Conservation (phyloP, 2,329 filamentous ascomycete species). For the Aaosphaeria pasadenensis region DNA sequence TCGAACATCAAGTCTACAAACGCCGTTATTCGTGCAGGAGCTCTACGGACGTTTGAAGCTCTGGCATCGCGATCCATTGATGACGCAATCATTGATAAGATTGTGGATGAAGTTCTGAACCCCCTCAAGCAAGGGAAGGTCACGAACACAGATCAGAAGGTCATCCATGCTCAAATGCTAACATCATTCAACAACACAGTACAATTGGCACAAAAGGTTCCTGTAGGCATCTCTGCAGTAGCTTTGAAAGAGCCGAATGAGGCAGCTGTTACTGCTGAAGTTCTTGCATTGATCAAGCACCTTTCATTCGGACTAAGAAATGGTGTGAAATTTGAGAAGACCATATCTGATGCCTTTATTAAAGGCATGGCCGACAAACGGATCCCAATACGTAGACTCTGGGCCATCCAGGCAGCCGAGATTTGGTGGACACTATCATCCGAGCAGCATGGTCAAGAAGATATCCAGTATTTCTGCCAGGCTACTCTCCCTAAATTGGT, state of each 20-base stretch:
- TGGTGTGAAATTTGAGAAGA: constrained; percentile 60
- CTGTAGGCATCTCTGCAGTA: constrained; percentile 63
- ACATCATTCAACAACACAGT: constrained; percentile 52
- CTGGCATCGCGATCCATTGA: constrained; percentile 64
- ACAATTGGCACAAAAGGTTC: constrained; percentile 64
- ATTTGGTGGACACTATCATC: constrained; percentile 61
- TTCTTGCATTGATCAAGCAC: constrained; percentile 66
- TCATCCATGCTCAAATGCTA: constrained; percentile 79
- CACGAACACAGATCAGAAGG: constrained; percentile 78
- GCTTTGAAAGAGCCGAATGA: constrained; percentile 88
- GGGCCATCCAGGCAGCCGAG: constrained; percentile 73
- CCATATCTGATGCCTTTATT: constrained; percentile 65
- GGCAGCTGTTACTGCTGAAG: constrained; percentile 71
- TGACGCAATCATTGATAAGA: constrained; percentile 59
- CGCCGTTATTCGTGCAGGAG: constrained; percentile 69
- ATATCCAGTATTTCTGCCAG: constrained; percentile 47
- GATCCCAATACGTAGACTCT: constrained; percentile 70
- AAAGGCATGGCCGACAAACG: constrained; percentile 90
- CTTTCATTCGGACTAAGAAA: constrained; percentile 61
- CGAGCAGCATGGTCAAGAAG: constrained; percentile 47
- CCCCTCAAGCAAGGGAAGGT: constrained; percentile 84
- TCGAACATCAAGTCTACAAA: constrained; percentile 92
- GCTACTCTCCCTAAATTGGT: constrained; percentile 56
- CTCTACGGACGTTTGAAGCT: constrained; percentile 69
- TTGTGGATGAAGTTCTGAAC: constrained; percentile 72